Conservation (phyloP, 2,329 filamentous ascomycete species). For the Ilyonectria destructans region DNA sequence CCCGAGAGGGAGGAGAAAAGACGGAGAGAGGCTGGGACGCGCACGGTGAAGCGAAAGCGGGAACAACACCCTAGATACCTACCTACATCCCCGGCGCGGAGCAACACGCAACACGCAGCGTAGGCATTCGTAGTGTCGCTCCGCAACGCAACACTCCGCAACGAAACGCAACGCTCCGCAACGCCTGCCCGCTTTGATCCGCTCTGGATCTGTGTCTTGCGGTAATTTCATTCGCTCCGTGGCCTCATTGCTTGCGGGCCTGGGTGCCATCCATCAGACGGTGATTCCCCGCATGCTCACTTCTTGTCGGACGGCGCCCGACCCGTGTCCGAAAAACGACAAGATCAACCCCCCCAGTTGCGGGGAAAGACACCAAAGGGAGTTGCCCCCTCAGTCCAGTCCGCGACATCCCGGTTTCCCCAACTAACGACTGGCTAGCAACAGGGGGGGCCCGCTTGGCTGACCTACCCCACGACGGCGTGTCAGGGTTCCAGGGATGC, state of each 20-base stretch:
- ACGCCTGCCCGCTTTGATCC: background rate
- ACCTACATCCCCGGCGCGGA: background rate
- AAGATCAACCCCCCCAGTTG: conserved; percentile 23
- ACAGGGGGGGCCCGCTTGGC: background rate
- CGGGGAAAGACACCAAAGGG: conserved; percentile 34
- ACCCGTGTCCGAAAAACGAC: background rate
- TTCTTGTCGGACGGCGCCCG: conserved; percentile 14
- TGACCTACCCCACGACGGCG: conserved; percentile 39
- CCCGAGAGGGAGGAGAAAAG: background rate
- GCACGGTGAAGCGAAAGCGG: background rate
- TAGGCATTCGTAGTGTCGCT: background rate
- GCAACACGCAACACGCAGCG: background rate
- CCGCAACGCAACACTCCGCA: too few relatives aligned
- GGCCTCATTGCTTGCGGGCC: conserved; percentile 18
- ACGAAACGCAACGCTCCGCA: too few relatives aligned
- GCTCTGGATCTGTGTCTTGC: background rate
- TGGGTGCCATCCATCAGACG: conserved; percentile 23
- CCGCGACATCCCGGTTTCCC: conserved; percentile 38
- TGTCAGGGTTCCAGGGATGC: conserved; percentile 29
- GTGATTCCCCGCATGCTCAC: conserved; percentile 35
- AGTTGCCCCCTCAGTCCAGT: conserved; percentile 6
- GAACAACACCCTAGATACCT: conserved; percentile 2
- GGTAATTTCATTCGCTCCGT: conserved; percentile 25
- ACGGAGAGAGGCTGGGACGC: background rate
- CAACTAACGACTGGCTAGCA: conserved; percentile 32